These are phyloP conservation scores for Flaveria sonorensis DNA, from an alignment of 129 eudicot species.

Conservation along the genomic window DNA sequence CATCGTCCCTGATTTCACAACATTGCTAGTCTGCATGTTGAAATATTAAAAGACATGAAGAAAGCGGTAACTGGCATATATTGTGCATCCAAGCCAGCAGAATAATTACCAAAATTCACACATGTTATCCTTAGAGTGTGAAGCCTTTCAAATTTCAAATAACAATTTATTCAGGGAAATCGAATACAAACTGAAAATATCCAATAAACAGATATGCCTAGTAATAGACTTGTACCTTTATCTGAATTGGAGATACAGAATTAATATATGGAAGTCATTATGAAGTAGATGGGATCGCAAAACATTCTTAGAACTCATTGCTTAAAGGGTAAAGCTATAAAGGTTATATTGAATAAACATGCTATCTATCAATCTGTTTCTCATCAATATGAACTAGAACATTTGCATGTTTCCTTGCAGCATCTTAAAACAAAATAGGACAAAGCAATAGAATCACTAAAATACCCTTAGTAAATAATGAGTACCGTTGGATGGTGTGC, in stretches of 20 bases:
- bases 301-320: background rate
- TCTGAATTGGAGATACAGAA: constrained; percentile 9
- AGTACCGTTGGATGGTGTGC: constrained; percentile 76
- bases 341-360: constrained; percentile 11
- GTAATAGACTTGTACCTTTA: background rate
- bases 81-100: constrained; percentile 15
- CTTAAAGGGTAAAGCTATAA: constrained; percentile 19
- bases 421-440: background rate
- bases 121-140: constrained; percentile 12
- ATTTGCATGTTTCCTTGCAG: constrained; percentile 5
- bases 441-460: constrained; percentile 6
- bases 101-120: background rate
- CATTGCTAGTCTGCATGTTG: constrained; percentile 52
- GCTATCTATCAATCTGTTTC: constrained; percentile 17
- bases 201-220: constrained; percentile 3
- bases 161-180: constrained; percentile 14
- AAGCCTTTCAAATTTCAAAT: constrained; percentile 8
- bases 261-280: constrained; percentile 4
- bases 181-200: background rate
- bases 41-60: background rate
- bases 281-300: constrained; percentile 17
- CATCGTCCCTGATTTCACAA: constrained; percentile 76
- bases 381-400: constrained; percentile 16
- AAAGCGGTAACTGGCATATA: constrained; percentile 3
- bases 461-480: background rate